A percentile compares a stretch with the other conserved stretches of the same genome.
phyloP scores from a whole-genome alignment of 2,329 filamentous ascomycete species.

The Aspergillus terreus region DNA sequence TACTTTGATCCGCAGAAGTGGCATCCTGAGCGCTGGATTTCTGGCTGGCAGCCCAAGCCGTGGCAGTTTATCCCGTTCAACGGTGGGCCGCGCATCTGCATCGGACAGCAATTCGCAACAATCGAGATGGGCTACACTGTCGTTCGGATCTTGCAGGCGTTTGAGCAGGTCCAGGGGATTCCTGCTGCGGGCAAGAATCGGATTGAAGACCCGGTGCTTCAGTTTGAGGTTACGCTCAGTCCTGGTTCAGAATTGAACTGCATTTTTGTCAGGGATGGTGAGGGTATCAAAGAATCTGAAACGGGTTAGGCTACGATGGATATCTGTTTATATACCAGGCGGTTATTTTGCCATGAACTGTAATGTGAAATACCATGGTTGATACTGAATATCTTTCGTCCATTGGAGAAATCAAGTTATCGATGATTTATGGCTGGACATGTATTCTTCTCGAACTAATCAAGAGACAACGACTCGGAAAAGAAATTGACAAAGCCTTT shows the following conservation, averaged over 20 bases:
- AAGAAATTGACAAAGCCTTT: too few relatives aligned
- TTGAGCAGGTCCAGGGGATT: constrained; percentile 34
- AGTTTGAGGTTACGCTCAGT: constrained; percentile 38
- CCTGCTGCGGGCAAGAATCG: constrained; percentile 26
- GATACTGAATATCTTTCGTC: too few relatives aligned
- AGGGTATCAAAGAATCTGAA: neutral
- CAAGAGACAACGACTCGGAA: too few relatives aligned
- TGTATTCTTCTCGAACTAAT: too few relatives aligned
- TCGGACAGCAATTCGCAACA: constrained; percentile 58
- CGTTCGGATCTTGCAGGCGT: constrained; percentile 41
- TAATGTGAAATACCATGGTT: too few relatives aligned
- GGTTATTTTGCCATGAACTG: too few relatives aligned
- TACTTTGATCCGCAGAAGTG: constrained; percentile 43
- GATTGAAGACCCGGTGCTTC: constrained; percentile 34
- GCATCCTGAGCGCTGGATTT: constrained; percentile 50
- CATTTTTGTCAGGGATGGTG: constrained; percentile 30
- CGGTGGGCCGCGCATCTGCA: constrained; percentile 52
- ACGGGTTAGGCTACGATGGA: too few relatives aligned
- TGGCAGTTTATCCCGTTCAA: constrained; percentile 57
- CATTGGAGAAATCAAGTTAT: too few relatives aligned
- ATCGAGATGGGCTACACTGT: constrained; percentile 55
- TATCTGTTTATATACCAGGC: too few relatives aligned
- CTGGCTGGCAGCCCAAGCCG: constrained; percentile 48
- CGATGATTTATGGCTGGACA: too few relatives aligned
- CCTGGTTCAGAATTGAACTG: constrained; percentile 38